Conservation (phyloP, 2,329 filamentous ascomycete species). For the Botrytis deweyae region DNA sequence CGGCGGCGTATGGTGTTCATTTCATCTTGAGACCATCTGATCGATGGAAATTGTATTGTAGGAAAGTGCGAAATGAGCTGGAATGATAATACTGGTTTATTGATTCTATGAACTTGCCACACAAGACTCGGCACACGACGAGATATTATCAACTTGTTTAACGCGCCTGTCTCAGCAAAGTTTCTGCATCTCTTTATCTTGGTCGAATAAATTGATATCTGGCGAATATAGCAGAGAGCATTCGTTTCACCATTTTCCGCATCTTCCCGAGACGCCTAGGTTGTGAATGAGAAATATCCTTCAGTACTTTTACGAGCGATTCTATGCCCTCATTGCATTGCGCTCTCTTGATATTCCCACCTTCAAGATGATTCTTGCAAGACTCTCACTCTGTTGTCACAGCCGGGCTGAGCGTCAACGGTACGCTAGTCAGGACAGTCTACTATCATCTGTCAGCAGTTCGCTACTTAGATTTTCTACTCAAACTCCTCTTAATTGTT, state of each 20-base stretch:
- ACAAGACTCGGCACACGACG: neutral
- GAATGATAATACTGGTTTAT: constrained; percentile 11
- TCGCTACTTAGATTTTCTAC: neutral
- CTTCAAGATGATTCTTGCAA: neutral
- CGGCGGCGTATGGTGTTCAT: constrained; percentile 32
- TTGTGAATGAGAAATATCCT: neutral
- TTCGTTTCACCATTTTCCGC: neutral
- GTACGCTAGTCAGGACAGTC: neutral
- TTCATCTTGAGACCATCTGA: neutral
- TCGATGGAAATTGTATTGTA: constrained; percentile 13
- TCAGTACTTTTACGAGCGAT: neutral
- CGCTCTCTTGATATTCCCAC: neutral
- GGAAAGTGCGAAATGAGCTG: neutral
- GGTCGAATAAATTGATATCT: neutral
- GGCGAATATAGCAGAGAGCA: neutral
- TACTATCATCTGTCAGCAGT: neutral
- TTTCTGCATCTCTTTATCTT: neutral
- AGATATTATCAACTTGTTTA: neutral
- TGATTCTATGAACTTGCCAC: neutral
- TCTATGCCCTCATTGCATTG: neutral
- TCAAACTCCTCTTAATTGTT: neutral
- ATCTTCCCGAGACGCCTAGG: neutral
- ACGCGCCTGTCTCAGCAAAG: neutral
- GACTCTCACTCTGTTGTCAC: neutral
- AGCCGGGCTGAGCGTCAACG: neutral